phyloP scores from a whole-genome alignment of 2,329 filamentous ascomycete genomes.

The Alternaria panax region DNA sequence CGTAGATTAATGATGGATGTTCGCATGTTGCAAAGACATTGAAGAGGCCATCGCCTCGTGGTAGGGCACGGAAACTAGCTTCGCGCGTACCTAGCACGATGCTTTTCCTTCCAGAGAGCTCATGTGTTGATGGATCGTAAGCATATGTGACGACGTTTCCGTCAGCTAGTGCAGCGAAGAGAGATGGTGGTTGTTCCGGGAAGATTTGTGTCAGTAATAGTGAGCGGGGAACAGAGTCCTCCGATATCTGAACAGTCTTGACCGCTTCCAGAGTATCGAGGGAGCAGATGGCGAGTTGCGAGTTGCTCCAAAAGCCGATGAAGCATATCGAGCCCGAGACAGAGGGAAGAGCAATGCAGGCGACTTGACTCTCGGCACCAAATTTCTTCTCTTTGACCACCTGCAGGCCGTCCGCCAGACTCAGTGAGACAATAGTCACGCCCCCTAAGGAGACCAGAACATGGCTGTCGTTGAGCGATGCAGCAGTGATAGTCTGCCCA shows the following conservation, averaged over 20 bases:
- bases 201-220: constrained; percentile 82
- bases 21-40: constrained; percentile 95
- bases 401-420: constrained; percentile 65
- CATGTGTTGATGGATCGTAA: constrained; percentile 67
- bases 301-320: constrained; percentile 87
- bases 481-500: constrained; percentile 72
- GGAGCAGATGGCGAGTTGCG: constrained; percentile 76
- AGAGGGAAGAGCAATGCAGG: constrained; percentile 79
- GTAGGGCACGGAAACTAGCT: constrained; percentile 79
- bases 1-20: constrained; percentile 92
- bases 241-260: constrained; percentile 61
- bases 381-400: constrained; percentile 68
- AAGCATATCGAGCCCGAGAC: constrained; percentile 72
- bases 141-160: constrained; percentile 87
- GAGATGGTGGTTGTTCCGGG: constrained; percentile 69
- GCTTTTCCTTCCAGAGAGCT: constrained; percentile 76
- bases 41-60: constrained; percentile 68
- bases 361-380: constrained; percentile 75
- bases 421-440: constrained; percentile 72
- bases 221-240: constrained; percentile 82
- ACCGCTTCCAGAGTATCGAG: constrained; percentile 71
- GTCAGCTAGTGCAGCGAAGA: constrained; percentile 91
- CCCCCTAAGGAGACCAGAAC: constrained; percentile 80
- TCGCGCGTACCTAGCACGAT: constrained; percentile 87
- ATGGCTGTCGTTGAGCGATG: constrained; percentile 74